These are phyloP conservation scores for Gigaspora rosea DNA, from an alignment of 192 early-diverging fungal genomes.

Conservation along the genomic window DNA sequence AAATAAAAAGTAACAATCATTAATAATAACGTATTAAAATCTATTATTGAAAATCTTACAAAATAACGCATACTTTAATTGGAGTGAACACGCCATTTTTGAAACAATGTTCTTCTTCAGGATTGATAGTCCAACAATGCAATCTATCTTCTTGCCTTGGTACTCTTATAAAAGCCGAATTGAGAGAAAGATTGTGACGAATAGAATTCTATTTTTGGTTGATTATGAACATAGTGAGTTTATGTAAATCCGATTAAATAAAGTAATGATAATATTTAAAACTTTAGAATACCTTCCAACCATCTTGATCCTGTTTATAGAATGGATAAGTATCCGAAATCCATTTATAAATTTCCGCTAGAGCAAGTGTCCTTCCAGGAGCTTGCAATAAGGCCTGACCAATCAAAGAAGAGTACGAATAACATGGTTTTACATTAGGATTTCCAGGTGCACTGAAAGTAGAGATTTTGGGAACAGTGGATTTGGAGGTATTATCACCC, in stretches of 20 bases:
- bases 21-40: too few species aligned
- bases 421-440: not conserved
- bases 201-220: conserved; percentile 73
- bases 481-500: too few species aligned
- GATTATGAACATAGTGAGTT: not conserved
- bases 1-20: too few species aligned
- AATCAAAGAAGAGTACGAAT: conserved; percentile 21
- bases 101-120: conserved; percentile 29
- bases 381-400: conserved; percentile 6
- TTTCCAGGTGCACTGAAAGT: not conserved
- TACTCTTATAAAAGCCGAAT: conserved; percentile 79
- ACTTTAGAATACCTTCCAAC: not conserved
- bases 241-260: not conserved
- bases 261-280: not conserved
- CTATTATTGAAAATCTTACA: too few species aligned
- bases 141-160: conserved; percentile 69
- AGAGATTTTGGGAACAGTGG: too few species aligned
- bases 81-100: not conserved
- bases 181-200: conserved; percentile 86
- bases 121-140: conserved; percentile 67
- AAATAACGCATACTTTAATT: too few species aligned
- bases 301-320: not conserved
- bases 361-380: not conserved
- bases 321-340: conserved; percentile 21
- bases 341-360: conserved; percentile 20